Percentiles rank a stretch among this genome's conserved stretches.
These are phyloP conservation scores for Colletotrichum agaves DNA, from an alignment of 2,329 filamentous ascomycete species.

Conservation along the genomic window DNA sequence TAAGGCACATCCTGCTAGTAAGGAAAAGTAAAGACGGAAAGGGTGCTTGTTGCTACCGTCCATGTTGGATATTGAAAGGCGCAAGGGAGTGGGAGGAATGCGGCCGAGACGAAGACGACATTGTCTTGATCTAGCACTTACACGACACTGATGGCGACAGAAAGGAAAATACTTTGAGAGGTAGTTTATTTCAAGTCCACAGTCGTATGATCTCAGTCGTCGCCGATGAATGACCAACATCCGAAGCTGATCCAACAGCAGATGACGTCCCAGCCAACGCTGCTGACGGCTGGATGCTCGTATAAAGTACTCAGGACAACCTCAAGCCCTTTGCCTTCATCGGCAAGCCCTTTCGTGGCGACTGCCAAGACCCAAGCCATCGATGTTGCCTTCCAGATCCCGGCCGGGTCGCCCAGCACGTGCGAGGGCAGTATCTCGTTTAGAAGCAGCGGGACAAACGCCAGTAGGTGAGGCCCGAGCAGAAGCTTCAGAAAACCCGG, in stretches of 20 bases:
- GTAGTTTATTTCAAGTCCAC: no score
- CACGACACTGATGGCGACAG: no score
- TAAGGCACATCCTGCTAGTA: no score
- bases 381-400: slow-evolving; percentile 18
- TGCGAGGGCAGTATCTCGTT: slow-evolving; percentile 21
- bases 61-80: no score
- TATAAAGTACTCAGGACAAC: slow-evolving; percentile 34
- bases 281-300: slow-evolving; percentile 43
- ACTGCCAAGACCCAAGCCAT: slow-evolving; percentile 32
- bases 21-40: no score
- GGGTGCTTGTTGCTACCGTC: no score
- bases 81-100: no score
- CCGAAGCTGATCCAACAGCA: slow-evolving; percentile 42
- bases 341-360: slow-evolving; percentile 9
- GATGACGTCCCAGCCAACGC: slow-evolving; percentile 44
- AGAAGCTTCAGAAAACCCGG: slow-evolving; percentile 39
- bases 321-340: slow-evolving; percentile 17
- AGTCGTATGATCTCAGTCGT: background rate
- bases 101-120: no score
- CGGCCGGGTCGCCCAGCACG: slow-evolving; percentile 24
- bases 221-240: slow-evolving; percentile 36
- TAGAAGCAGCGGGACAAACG: slow-evolving; percentile 41
- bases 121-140: no score
- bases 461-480: slow-evolving; percentile 41
- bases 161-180: no score